Conservation (phyloP, 2,329 filamentous ascomycete genomes). For the Aspergillus udagawae region DNA sequence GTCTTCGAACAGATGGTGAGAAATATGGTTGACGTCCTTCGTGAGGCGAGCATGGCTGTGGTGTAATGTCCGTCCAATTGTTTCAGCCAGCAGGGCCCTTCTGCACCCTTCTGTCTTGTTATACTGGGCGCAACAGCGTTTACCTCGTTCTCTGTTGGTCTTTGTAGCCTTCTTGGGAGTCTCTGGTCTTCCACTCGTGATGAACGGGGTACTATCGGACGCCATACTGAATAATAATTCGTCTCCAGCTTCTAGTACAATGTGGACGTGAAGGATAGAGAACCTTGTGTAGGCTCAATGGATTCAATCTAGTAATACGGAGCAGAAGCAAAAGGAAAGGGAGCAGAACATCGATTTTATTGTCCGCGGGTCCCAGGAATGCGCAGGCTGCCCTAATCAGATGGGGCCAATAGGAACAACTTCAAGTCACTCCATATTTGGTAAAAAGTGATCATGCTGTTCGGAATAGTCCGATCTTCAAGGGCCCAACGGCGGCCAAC, state of each 20-base stretch:
- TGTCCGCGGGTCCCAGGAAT: no score
- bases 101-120: neutral
- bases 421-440: neutral
- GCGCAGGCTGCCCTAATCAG: neutral
- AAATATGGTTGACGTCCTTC: neutral
- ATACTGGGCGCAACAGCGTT: neutral
- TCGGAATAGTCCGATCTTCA: neutral
- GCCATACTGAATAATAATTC: neutral
- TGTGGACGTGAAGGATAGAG: neutral
- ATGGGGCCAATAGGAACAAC: neutral
- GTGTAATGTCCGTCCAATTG: neutral
- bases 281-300: neutral
- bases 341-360: neutral
- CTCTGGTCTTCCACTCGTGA: neutral
- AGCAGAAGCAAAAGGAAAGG: neutral
- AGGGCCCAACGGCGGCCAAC: neutral
- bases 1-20: neutral
- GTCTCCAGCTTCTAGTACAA: neutral
- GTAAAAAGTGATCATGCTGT: neutral
- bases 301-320: neutral
- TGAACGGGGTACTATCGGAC: neutral
- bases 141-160: neutral
- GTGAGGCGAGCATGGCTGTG: neutral
- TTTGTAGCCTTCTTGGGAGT: neutral
- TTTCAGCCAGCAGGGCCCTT: neutral